phyloP scores from a whole-genome alignment of 2,329 filamentous ascomycete species.

The Cladosporium sp. region DNA sequence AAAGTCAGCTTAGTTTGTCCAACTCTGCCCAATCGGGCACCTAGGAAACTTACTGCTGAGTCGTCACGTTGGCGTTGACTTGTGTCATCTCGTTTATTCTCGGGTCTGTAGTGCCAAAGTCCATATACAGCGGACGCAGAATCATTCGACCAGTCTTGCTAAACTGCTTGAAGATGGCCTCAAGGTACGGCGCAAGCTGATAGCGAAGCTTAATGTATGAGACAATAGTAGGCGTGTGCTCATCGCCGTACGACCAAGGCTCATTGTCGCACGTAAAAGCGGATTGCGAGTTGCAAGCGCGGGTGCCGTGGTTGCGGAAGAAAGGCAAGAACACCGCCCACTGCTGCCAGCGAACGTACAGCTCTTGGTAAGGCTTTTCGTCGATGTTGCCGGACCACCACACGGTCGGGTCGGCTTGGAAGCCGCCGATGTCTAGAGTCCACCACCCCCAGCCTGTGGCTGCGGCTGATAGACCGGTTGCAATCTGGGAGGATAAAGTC shows the following conservation, averaged over 20 bases:
- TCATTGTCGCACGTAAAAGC: constrained; percentile 42
- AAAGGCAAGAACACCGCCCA: constrained; percentile 37
- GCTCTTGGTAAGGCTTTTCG: constrained; percentile 31
- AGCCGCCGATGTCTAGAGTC: constrained; percentile 35
- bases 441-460: constrained; percentile 35
- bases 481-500: constrained; percentile 32
- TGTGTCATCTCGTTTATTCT: constrained; percentile 28
- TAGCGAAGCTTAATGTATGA: constrained; percentile 35
- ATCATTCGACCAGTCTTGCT: constrained; percentile 36
- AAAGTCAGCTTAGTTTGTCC: background rate
- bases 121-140: constrained; percentile 43
- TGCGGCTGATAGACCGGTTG: constrained; percentile 31
- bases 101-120: constrained; percentile 37
- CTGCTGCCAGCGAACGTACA: constrained; percentile 36
- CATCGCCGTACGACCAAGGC: constrained; percentile 34
- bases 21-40: background rate
- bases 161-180: constrained; percentile 14
- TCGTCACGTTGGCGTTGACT: constrained; percentile 38
- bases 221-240: constrained; percentile 32
- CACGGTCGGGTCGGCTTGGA: constrained; percentile 37
- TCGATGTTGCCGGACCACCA: constrained; percentile 38
- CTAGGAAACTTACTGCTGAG: constrained; percentile 26
- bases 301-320: constrained; percentile 34
- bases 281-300: constrained; percentile 32
- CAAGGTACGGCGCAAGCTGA: constrained; percentile 32